A percentile compares a stretch with the other conserved stretches of the same genome.
These are phyloP conservation scores for Backusella psychrophila DNA, from an alignment of 192 early-diverging fungal genomes.

Conservation along the genomic window DNA sequence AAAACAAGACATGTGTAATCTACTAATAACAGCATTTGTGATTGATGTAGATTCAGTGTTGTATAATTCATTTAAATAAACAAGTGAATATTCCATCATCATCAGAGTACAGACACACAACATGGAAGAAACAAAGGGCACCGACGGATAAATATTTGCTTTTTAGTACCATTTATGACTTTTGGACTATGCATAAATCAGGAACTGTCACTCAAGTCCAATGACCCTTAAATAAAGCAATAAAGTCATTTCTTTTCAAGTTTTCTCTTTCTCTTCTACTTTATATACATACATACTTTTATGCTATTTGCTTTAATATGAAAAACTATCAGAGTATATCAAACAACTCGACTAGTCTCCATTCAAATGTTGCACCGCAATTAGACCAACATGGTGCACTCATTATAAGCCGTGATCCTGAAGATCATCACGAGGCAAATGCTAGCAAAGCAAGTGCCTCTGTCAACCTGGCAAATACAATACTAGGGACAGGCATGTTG, in stretches of 20 bases:
- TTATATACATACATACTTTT: neutral
- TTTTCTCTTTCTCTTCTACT: neutral
- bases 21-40: no score
- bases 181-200: neutral
- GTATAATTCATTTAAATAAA: no score
- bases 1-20: no score
- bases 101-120: no score
- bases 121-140: no score
- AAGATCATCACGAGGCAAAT: slow-evolving; percentile 25
- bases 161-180: neutral
- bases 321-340: neutral
- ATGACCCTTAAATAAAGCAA: neutral
- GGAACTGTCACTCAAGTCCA: neutral
- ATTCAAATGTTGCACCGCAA: neutral
- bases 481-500: slow-evolving; percentile 93
- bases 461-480: slow-evolving; percentile 92
- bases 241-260: neutral
- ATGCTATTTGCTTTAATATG: neutral
- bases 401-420: neutral
- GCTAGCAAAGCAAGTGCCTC: slow-evolving; percentile 66
- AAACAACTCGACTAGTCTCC: neutral
- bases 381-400: neutral
- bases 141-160: no score
- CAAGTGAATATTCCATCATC: no score
- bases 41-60: no score